Evolutionary conservation across 345 rosid species (phyloP), one percentile per base, ranked within the genome.

Genomic region (Brassica nigra): DNA sequence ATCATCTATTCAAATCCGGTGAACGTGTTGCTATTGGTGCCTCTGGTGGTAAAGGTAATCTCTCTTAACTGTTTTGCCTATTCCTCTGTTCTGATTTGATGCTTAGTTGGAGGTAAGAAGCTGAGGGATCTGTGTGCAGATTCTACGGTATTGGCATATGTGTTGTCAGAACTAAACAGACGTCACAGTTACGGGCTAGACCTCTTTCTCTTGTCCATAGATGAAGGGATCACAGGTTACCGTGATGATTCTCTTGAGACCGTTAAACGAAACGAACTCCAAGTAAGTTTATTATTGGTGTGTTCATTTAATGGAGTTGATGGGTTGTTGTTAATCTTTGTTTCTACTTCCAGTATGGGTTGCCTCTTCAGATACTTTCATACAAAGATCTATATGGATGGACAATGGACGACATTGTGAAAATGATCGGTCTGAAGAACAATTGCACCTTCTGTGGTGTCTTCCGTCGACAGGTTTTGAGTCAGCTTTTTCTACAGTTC

Each of bases 371-470:
- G 86, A 89, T 92, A 65, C 90, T 93, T 78, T 92, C 99, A 10
- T 95, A 95, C 89, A 92, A 92, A 88, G 98, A 95, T 81, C 85
- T 95, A 57, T 95, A 95, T 82, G 99, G 99, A 79, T 92, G 99
- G 99, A 95, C 99, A 1, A 95, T 92, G 99, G 99, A 95, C 64
- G 99, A 95, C 81, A 92, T 95, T 79, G 99, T 95, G 52, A 91
- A 90, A 86, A 88, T 91, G 91, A 95, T 95, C 14, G 98, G 98
- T 63, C 62, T 95, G 61, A 95, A 95, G 89, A 95, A 95, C 76
- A 95, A 92, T 68, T 95, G 99, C 87, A 92, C 98, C 0, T 95
- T 92, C 79, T 92, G 97, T 86, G 98, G 98, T 74, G 98, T 95
- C 71, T 92, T 92, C 76, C 95, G 98, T 30, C 90, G 96, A 14